These are phyloP conservation scores for Oidiodendron maius DNA, from an alignment of 495 filamentous ascomycete species.

Conservation along the genomic window DNA sequence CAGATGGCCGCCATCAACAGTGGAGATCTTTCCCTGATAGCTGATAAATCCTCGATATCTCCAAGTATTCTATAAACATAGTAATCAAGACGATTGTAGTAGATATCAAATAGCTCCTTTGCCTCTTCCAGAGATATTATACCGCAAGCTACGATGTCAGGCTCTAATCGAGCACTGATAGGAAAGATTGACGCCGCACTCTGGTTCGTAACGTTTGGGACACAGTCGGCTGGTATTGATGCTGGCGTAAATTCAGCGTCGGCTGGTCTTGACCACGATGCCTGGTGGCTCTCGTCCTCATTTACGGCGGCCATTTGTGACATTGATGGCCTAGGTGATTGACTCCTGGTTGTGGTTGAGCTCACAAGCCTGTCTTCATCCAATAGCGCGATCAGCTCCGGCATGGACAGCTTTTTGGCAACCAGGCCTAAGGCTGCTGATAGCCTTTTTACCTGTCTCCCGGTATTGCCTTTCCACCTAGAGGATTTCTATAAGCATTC, in stretches of 20 bases:
- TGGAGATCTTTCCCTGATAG: background rate
- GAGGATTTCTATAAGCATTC: too few species aligned
- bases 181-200: background rate
- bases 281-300: too few species aligned
- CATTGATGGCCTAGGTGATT: background rate
- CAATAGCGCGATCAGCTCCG: background rate
- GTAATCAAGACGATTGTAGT: background rate
- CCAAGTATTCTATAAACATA: background rate
- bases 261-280: background rate
- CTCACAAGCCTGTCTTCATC: too few species aligned
- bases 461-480: background rate
- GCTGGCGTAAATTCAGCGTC: background rate
- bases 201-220: background rate
- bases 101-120: background rate
- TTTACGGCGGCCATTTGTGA: background rate
- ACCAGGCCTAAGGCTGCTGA: background rate
- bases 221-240: slow-evolving; percentile 10
- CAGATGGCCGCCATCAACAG: background rate
- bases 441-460: background rate
- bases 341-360: background rate
- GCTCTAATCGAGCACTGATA: background rate
- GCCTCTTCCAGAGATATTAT: background rate
- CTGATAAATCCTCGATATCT: background rate
- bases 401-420: background rate
- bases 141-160: background rate